Percentiles rank a stretch among this genome's conserved stretches.
Evolutionary conservation across 257 asterid genomes (phyloP).

Genomic region (Solanum gracilifrons): DNA sequence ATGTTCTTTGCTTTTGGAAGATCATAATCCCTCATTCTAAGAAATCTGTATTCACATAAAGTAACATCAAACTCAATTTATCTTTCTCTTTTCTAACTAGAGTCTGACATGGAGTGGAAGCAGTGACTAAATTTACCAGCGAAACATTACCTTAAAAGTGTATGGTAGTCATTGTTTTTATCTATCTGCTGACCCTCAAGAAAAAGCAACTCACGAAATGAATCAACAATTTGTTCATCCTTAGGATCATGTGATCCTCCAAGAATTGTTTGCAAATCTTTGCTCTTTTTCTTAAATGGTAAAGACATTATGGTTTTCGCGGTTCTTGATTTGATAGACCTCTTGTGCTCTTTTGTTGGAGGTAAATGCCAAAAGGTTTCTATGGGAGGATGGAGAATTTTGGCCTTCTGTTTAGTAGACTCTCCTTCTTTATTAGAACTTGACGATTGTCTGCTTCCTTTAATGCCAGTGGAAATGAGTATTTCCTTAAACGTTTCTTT

Average conservation of each 20-base stretch:
- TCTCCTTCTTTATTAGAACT: constrained; percentile 4
- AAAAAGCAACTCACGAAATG: constrained; percentile 43
- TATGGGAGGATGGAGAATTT: constrained; percentile 31
- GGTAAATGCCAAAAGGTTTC: constrained; percentile 44
- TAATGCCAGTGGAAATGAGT: constrained; percentile 13
- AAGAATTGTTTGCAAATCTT: constrained; percentile 13
- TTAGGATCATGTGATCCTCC: constrained; percentile 43
- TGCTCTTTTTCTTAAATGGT: constrained; percentile 28
- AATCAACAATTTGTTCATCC: constrained; percentile 39
- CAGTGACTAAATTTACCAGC: background rate
- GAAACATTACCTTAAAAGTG: constrained; percentile 42
- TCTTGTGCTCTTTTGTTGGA: constrained; percentile 10
- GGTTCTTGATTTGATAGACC: background rate
- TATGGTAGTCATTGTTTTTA: constrained; percentile 49
- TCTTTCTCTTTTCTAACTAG: background rate
- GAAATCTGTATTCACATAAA: constrained; percentile 37
- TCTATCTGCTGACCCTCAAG: constrained; percentile 28
- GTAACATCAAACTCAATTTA: background rate
- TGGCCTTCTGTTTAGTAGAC: constrained; percentile 10
- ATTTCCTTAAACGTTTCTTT: constrained; percentile 32
- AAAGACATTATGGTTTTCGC: constrained; percentile 24
- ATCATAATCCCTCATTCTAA: constrained; percentile 64
- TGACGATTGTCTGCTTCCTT: constrained; percentile 9
- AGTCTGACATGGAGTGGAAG: background rate
- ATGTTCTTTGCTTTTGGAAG: constrained; percentile 40